These are phyloP conservation scores for Colletotrichum kahawae DNA, from an alignment of 2,329 filamentous ascomycete species.

Conservation along the genomic window DNA sequence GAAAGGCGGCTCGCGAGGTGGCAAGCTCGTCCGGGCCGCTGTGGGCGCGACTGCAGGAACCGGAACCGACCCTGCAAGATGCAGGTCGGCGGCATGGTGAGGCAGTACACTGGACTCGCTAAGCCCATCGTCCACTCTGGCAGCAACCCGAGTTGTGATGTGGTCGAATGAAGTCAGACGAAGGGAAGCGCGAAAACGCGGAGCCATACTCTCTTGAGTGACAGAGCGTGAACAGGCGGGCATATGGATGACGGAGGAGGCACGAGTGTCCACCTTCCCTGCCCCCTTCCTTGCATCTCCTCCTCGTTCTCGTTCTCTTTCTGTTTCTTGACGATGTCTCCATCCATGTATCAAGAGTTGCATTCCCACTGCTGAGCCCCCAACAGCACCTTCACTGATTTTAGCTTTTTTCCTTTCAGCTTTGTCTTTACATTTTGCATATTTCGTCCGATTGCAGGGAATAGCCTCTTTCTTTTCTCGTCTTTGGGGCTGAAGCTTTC, in stretches of 20 bases:
- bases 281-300: background rate
- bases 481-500: slow-evolving; percentile 6
- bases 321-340: background rate
- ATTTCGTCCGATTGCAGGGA: background rate
- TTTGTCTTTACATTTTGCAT: slow-evolving; percentile 2
- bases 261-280: background rate
- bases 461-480: slow-evolving; percentile 13
- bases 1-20: slow-evolving; percentile 18
- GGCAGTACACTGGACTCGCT: slow-evolving; percentile 16
- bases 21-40: slow-evolving; percentile 9
- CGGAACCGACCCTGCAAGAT: slow-evolving; percentile 6
- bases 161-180: slow-evolving; percentile 9
- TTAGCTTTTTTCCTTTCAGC: slow-evolving; percentile 9
- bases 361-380: slow-evolving; percentile 9
- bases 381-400: background rate
- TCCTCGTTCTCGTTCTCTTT: background rate
- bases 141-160: background rate
- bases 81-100: slow-evolving; percentile 19
- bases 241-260: slow-evolving; percentile 6
- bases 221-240: background rate
- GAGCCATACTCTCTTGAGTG: background rate
- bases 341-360: slow-evolving; percentile 17
- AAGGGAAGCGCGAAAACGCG: background rate
- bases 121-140: background rate
- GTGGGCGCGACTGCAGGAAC: slow-evolving; percentile 22